Conservation (phyloP, 441 rosid genomes). For the Biscutella laevigata region DNA sequence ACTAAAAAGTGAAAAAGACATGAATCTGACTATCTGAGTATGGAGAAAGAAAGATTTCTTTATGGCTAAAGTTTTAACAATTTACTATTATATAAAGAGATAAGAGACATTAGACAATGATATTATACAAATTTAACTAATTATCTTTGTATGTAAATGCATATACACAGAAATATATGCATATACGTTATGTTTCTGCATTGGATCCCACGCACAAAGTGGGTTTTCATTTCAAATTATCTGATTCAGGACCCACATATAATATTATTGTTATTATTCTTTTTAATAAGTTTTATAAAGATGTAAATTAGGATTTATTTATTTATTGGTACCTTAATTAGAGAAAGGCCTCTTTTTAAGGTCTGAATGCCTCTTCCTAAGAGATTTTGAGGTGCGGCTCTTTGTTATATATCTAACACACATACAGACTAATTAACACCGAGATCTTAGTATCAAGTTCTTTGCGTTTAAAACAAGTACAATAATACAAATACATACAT, state of each 20-base stretch:
- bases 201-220: conserved; percentile 79
- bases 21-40: not conserved
- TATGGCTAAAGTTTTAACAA: not conserved
- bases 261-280: too few species aligned
- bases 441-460: not conserved
- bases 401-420: conserved; percentile 5
- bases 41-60: conserved; percentile 19
- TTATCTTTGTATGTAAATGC: conserved; percentile 10
- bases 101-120: not conserved
- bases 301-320: too few species aligned
- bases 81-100: not conserved
- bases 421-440: not conserved
- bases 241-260: conserved; percentile 16
- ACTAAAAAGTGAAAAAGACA: conserved; percentile 23
- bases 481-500: not conserved
- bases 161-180: conserved; percentile 15
- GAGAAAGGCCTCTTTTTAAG: too few species aligned
- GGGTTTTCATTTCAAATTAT: conserved; percentile 23
- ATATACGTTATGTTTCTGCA: conserved; percentile 29
- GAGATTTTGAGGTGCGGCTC: not conserved
- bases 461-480: not conserved
- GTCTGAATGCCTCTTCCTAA: conserved; percentile 16
- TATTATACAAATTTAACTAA: not conserved
- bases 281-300: too few species aligned
- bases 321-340: too few species aligned